These are phyloP conservation scores for Taphrina betulina DNA, from an alignment of 1,139 yeast species.

Conservation along the genomic window DNA sequence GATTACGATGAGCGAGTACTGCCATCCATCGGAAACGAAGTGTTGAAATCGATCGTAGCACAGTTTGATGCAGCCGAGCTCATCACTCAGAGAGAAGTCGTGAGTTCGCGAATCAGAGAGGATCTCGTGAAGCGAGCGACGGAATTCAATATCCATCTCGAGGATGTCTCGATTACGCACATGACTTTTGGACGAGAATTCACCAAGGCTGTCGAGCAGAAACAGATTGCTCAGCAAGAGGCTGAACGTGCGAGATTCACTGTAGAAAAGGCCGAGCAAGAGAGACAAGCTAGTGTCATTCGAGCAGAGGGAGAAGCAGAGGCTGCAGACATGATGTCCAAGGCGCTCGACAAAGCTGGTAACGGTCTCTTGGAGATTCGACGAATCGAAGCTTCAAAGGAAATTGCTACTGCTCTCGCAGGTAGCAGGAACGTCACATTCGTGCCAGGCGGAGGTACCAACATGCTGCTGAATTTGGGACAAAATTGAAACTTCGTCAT, in stretches of 20 bases:
- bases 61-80: constrained; percentile 98
- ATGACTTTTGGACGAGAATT: constrained; percentile 96
- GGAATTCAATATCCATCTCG: constrained; percentile 87
- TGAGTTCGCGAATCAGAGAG: constrained; percentile 81
- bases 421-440: constrained; percentile 85
- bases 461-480: constrained; percentile 29
- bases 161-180: constrained; percentile 97
- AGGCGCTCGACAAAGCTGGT: constrained; percentile 90
- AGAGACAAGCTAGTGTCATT: constrained; percentile 88
- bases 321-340: constrained; percentile 92
- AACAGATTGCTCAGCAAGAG: constrained; percentile 98
- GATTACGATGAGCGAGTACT: constrained; percentile 97
- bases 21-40: constrained; percentile 97
- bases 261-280: constrained; percentile 97
- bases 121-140: constrained; percentile 80
- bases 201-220: constrained; percentile 97
- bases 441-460: constrained; percentile 54
- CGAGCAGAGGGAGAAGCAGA: constrained; percentile 99
- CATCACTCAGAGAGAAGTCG: constrained; percentile 95
- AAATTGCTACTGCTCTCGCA: constrained; percentile 85
- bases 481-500: too few relatives aligned
- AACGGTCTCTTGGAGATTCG: constrained; percentile 92
- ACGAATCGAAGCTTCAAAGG: constrained; percentile 95
- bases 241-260: constrained; percentile 95
- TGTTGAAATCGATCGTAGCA: constrained; percentile 90